Evolutionary conservation across 495 filamentous ascomycete genomes (phyloP).

Genomic region (Trichoderma erinaceum): DNA sequence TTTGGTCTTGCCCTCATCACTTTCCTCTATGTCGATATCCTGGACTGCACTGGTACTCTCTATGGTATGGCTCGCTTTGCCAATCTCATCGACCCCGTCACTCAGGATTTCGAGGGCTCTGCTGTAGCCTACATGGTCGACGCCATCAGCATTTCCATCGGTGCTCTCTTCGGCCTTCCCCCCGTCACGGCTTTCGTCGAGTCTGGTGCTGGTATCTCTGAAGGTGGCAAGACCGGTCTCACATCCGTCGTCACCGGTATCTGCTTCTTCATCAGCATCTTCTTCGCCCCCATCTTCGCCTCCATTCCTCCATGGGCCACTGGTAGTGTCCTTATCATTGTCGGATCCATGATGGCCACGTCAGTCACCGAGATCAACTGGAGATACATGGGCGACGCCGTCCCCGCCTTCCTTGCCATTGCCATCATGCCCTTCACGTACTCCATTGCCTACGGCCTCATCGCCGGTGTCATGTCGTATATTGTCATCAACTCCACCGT

Average conservation of each 20-base stretch:
- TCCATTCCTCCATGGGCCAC: conserved; percentile 81
- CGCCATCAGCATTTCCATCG: conserved; percentile 69
- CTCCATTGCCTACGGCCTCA: conserved; percentile 70
- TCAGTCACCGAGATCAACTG: conserved; percentile 76
- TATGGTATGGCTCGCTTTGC: conserved; percentile 81
- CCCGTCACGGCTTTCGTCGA: conserved; percentile 81
- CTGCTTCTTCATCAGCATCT: conserved; percentile 79
- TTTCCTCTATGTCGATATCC: conserved; percentile 80
- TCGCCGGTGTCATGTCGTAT: conserved; percentile 69
- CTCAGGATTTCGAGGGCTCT: conserved; percentile 73
- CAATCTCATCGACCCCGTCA: conserved; percentile 63
- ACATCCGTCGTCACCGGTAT: conserved; percentile 70
- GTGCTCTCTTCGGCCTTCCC: conserved; percentile 63
- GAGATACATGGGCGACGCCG: conserved; percentile 68
- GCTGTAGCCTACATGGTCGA: conserved; percentile 74
- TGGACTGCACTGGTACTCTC: conserved; percentile 68
- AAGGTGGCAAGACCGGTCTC: conserved; percentile 75
- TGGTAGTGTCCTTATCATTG: conserved; percentile 72
- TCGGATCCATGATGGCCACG: conserved; percentile 74
- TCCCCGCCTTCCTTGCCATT: conserved; percentile 76
- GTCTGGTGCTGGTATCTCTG: conserved; percentile 76
- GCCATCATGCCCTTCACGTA: conserved; percentile 83
- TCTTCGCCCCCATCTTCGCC: conserved; percentile 82
- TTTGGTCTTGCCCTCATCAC: conserved; percentile 76
- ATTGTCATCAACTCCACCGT: conserved; percentile 59